These are phyloP conservation scores for Clitocybe nebularis DNA, from an alignment of 1,284 basidiomycete genomes.

Conservation along the genomic window DNA sequence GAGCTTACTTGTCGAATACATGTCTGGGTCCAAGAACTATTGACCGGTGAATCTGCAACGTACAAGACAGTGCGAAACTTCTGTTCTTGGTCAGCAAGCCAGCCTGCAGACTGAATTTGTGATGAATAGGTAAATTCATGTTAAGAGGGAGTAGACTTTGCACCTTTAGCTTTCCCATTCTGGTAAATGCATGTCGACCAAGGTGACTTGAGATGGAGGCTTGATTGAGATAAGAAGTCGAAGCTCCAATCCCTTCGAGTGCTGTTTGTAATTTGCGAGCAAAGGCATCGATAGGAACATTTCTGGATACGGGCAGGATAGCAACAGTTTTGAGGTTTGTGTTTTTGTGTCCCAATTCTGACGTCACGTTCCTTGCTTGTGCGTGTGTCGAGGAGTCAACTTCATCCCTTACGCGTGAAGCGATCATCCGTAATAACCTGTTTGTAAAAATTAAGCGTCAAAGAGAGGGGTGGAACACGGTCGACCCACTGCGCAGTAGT, in stretches of 20 bases:
- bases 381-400: conserved; percentile 55
- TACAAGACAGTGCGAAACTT: conserved; percentile 89
- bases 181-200: conserved; percentile 88
- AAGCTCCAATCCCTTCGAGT: conserved; percentile 84
- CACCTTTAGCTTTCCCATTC: conserved; percentile 91
- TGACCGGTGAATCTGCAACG: conserved; percentile 90
- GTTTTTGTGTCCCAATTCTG: conserved; percentile 73
- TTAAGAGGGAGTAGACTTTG: background rate
- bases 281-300: conserved; percentile 85
- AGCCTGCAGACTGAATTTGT: conserved; percentile 47
- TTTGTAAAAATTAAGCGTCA: conserved; percentile 1
- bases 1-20: conserved; percentile 84
- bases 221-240: conserved; percentile 88
- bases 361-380: conserved; percentile 42
- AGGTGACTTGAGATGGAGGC: conserved; percentile 87
- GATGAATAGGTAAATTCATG: conserved; percentile 1
- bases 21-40: conserved; percentile 94
- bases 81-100: conserved; percentile 95
- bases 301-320: conserved; percentile 76
- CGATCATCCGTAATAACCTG: conserved; percentile 75
- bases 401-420: conserved; percentile 85
- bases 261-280: conserved; percentile 85
- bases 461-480: no score
- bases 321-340: conserved; percentile 93
- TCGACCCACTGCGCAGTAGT: conserved; percentile 85